A percentile compares a stretch with the other conserved stretches of the same genome.
phyloP scores from a whole-genome alignment of 352 stramenopile genomes.

The Globisporangium spiculum region DNA sequence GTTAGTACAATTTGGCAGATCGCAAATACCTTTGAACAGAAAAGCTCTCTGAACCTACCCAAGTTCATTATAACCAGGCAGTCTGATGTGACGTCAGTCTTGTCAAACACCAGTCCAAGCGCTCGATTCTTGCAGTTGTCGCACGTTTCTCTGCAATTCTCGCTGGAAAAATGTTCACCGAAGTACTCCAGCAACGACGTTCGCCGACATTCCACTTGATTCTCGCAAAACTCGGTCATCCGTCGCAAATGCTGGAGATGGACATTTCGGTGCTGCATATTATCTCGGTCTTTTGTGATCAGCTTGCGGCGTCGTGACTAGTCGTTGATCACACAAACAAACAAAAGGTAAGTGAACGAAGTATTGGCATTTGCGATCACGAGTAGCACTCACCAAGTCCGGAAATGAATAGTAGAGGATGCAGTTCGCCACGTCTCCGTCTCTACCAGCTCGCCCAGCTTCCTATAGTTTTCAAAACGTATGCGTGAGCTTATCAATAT shows the following conservation, averaged over 20 bases:
- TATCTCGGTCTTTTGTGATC: slow-evolving; percentile 80
- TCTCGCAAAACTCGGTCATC: slow-evolving; percentile 88
- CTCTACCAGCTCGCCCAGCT: slow-evolving; percentile 76
- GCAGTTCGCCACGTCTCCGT: slow-evolving; percentile 80
- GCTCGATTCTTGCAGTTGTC: slow-evolving; percentile 87
- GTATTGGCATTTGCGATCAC: not conserved
- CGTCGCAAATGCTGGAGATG: slow-evolving; percentile 79
- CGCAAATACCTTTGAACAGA: not conserved
- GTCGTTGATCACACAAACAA: not conserved
- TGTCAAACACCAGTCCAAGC: slow-evolving; percentile 61
- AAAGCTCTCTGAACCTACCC: slow-evolving; percentile 33
- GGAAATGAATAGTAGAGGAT: slow-evolving; percentile 87
- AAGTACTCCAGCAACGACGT: slow-evolving; percentile 87
- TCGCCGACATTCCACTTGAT: slow-evolving; percentile 82
- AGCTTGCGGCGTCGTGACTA: slow-evolving; percentile 67
- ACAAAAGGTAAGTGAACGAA: not conserved
- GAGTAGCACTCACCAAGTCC: slow-evolving; percentile 52
- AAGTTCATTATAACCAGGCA: slow-evolving; percentile 58
- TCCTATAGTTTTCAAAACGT: slow-evolving; percentile 38
- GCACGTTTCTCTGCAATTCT: slow-evolving; percentile 71
- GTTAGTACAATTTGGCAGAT: not conserved
- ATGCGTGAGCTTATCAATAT: not conserved
- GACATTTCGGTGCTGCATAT: slow-evolving; percentile 76
- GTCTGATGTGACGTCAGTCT: slow-evolving; percentile 75
- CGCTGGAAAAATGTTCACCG: slow-evolving; percentile 82